Base-by-base conservation (phyloP, 2,329 filamentous ascomycete species). In the Dactylellina parvicollis region DNA sequence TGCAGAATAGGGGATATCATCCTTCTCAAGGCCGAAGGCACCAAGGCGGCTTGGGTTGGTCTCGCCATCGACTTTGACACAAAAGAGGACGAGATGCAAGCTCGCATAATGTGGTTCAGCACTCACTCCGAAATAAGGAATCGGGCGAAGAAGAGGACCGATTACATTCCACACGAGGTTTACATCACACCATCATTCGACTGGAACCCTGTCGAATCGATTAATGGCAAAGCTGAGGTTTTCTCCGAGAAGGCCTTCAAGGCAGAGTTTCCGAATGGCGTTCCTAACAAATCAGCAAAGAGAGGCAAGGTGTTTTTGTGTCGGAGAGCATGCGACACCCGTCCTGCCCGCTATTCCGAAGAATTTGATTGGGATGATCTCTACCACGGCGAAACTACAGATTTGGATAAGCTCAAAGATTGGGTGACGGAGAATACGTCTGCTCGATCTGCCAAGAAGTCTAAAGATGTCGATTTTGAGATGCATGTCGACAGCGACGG, bases 91-190 rank as follows among this genome's bases (percentile, higher is more conserved):
- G 86, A 90, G 44, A 97, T 92, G 83, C 88, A 89, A 24, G 94
- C 91, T 62, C 90, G 90, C 75, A 95, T 99, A 79, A 89, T 97
- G 85, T 99, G 95, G 95, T 97, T 99, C 79, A 92, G 91, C 0
- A 92, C 91, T 0, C 91, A 96, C 78, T 91, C 90, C 78, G 94
- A 98, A 81, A 92, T 97, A 73, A 87, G 89, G 26, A 95, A 91
- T 77, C 90, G 89, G 79, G 86, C 88, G 67, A 94, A 91, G 82
- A 96, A 95, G 82, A 85, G 92, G 78, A 85, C 83, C 10, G 95
- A 99, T 81, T 92, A 87, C 70, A 80, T 96, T 57, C 87, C 87
- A 4, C 96, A 96, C 79, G 95, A 99, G 81, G 85, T 97, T 12
- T 99, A 98, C 79, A 89, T 98, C 62, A 96, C 92, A 0, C 86